Percentiles rank a stretch among this genome's conserved stretches.
These are phyloP conservation scores for Elongisporangium undulatum DNA, from an alignment of 352 stramenopile genomes.

Conservation along the genomic window DNA sequence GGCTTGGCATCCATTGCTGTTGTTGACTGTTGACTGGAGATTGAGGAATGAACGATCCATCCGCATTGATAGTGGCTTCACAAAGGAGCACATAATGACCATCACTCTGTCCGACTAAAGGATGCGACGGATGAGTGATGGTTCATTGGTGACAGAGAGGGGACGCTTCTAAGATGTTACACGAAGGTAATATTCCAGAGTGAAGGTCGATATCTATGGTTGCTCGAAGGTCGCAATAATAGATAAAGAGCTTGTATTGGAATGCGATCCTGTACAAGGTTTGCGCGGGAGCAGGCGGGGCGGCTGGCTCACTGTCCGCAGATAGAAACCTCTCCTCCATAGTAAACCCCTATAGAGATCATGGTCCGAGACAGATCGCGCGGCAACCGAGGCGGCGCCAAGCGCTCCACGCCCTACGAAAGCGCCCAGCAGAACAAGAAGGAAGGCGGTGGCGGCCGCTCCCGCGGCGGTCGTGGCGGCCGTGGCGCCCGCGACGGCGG, in stretches of 20 bases:
- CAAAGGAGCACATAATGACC: background rate
- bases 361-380: background rate
- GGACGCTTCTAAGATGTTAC: background rate
- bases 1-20: constrained; percentile 1
- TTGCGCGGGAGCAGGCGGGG: too few species aligned
- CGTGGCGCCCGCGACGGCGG: constrained; percentile 9
- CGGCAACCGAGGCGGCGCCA: constrained; percentile 8
- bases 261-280: background rate
- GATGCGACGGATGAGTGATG: background rate
- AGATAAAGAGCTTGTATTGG: background rate
- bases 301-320: background rate
- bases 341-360: background rate
- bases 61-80: background rate
- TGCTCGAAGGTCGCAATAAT: background rate
- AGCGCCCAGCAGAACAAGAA: constrained; percentile 17
- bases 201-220: background rate
- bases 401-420: constrained; percentile 41
- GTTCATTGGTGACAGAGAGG: background rate
- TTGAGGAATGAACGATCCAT: background rate
- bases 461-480: constrained; percentile 6
- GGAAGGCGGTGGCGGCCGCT: constrained; percentile 18
- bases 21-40: background rate
- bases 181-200: background rate
- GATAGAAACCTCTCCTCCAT: background rate
- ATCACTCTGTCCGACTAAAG: background rate